Conservation (phyloP, 2,329 filamentous ascomycete genomes). For the Akanthomyces muscarius region DNA sequence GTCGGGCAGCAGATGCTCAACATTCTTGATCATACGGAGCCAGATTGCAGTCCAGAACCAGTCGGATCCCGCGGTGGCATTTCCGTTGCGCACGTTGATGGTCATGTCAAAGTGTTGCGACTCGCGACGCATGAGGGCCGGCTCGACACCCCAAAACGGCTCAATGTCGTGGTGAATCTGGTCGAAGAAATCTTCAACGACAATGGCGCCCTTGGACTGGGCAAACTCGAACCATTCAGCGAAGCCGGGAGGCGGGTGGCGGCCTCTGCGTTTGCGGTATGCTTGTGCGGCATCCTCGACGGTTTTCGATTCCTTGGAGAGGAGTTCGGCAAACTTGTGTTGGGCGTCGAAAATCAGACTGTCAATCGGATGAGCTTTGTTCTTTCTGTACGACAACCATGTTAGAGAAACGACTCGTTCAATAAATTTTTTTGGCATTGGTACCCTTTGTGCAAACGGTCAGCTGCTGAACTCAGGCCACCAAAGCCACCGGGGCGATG, state of each 20-base stretch:
- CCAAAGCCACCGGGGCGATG: constrained; percentile 1
- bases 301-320: constrained; percentile 44
- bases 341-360: constrained; percentile 45
- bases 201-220: constrained; percentile 45
- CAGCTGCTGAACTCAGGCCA: constrained; percentile 11
- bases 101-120: constrained; percentile 55
- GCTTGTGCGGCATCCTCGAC: constrained; percentile 52
- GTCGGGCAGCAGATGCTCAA: constrained; percentile 57
- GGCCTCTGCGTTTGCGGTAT: constrained; percentile 55
- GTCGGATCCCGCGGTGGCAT: constrained; percentile 47
- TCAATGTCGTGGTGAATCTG: constrained; percentile 59
- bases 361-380: constrained; percentile 47
- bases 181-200: constrained; percentile 62
- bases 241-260: constrained; percentile 61
- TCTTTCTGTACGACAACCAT: neutral
- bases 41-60: constrained; percentile 59
- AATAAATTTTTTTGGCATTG: no score
- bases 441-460: constrained; percentile 1
- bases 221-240: constrained; percentile 58
- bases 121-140: constrained; percentile 47
- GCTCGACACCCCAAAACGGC: constrained; percentile 53
- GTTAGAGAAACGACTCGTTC: neutral
- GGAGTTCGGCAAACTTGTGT: constrained; percentile 35
- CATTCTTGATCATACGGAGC: constrained; percentile 48
- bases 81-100: constrained; percentile 53